phyloP scores from a whole-genome alignment of 306 rosid species.

The barrel medic (Medicago truncatula) region MtrunA17r5.0-ANR NC_053045.1:53597001-53597500 shows the following conservation, averaged over 20 bases:
- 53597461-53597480: too few relatives aligned
- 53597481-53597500: background rate
- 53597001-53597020: background rate
- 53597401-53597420: conserved; percentile 4
- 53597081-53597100: background rate
- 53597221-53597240: background rate
- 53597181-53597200: background rate
- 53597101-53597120: too few relatives aligned
- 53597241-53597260: conserved; percentile 31
- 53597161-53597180: conserved; percentile 1
- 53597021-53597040: background rate
- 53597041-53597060: background rate
- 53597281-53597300: background rate
- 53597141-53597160: conserved; percentile 22
- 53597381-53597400: background rate
- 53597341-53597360: background rate
- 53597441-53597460: too few relatives aligned
- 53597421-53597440: background rate
- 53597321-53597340: background rate
- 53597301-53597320: background rate
- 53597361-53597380: background rate
- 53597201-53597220: background rate
- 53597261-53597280: conserved; percentile 5
- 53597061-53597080: background rate
- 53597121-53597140: background rate